phyloP scores from a whole-genome alignment of 75 land plant species.

The Sequoiadendron giganteum region DNA sequence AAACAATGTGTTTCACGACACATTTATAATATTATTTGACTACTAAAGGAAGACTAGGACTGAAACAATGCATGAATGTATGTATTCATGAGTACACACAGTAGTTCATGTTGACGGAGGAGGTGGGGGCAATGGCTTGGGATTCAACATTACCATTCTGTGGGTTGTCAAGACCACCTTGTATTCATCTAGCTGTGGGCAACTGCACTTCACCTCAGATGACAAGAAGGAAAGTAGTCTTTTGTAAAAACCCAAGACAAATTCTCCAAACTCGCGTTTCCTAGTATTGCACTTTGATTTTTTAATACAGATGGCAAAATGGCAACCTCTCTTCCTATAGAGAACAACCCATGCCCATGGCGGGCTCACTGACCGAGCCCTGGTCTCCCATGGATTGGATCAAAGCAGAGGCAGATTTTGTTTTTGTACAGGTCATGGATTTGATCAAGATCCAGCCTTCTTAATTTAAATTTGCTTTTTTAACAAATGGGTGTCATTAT shows the following conservation, averaged over 20 bases:
- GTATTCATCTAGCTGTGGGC: not conserved
- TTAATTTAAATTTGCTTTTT: not conserved
- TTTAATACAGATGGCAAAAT: not conserved
- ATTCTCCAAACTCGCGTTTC: not conserved
- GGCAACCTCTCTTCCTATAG: not conserved
- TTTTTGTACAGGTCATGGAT: not conserved
- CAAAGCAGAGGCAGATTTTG: not conserved
- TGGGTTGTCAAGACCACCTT: not conserved
- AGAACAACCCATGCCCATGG: not conserved
- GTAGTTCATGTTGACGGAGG: not conserved
- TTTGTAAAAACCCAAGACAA: not conserved
- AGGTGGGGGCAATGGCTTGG: slow-evolving; percentile 2
- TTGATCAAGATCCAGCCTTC: not conserved
- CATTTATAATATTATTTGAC: not conserved
- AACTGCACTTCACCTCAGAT: not conserved
- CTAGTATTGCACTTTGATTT: not conserved
- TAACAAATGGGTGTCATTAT: not conserved
- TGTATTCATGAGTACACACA: not conserved
- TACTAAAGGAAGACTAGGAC: not conserved
- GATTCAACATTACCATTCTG: not conserved
- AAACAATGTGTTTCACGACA: not conserved
- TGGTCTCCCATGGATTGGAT: not conserved
- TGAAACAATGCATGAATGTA: not conserved
- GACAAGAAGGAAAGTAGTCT: not conserved
- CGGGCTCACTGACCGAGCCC: not conserved